Evolutionary conservation across 1,139 yeast genomes (phyloP).

Genomic region (Kodamaea ohmeri): DNA sequence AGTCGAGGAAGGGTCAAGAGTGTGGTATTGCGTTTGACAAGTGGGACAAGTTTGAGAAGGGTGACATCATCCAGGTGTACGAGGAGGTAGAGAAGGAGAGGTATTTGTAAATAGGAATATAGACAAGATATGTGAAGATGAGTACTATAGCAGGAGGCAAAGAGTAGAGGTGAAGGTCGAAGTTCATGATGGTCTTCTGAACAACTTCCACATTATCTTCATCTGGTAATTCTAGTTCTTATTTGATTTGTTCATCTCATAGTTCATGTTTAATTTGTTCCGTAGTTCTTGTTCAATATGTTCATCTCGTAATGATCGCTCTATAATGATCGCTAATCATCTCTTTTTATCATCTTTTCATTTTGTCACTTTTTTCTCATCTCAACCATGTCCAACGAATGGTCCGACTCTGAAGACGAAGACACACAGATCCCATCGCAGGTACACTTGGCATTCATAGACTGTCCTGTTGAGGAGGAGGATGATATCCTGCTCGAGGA

Average conservation of each 20-base stretch:
- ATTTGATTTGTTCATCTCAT: too few species aligned
- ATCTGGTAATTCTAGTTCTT: too few species aligned
- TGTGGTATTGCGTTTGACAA: conserved; percentile 79
- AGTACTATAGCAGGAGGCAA: too few species aligned
- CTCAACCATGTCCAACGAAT: conserved; percentile 5
- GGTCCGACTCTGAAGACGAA: conserved; percentile 7
- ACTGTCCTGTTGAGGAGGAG: conserved; percentile 35
- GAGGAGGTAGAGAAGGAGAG: conserved; percentile 71
- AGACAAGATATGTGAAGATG: not conserved
- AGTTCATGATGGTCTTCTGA: too few species aligned
- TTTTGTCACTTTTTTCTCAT: not conserved
- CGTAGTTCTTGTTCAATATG: too few species aligned
- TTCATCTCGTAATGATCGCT: too few species aligned
- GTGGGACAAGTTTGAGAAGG: conserved; percentile 71
- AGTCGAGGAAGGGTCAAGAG: conserved; percentile 81
- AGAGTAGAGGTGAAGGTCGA: too few species aligned
- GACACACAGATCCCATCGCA: conserved; percentile 17
- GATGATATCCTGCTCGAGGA: conserved; percentile 60
- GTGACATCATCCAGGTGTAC: conserved; percentile 72
- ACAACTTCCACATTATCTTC: too few species aligned
- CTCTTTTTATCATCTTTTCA: too few species aligned
- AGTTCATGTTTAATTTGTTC: too few species aligned
- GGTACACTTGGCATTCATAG: conserved; percentile 65
- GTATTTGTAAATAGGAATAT: conserved; percentile 29
- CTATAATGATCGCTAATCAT: too few species aligned